Evolutionary conservation across 1,139 yeast genomes (phyloP), one percentile per base, ranked within the genome.

Genomic region (Taphrina confusa): DNA sequence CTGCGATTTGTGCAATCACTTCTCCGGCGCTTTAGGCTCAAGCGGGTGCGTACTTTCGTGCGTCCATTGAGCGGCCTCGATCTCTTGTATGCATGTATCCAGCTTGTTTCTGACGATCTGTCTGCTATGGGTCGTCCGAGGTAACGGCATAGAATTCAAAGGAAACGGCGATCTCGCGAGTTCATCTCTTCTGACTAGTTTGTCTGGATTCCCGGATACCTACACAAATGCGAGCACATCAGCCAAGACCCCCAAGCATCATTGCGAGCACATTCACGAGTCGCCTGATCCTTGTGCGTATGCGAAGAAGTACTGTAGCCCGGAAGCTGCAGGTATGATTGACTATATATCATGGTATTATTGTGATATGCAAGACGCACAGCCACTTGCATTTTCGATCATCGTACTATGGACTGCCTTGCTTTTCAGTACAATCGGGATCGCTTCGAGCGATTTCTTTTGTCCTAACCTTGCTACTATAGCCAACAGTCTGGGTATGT

Each of bases 381-480:
- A 60, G n/a, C 51, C 65, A 3, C 14, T 65, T 8, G 63, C 62
- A 1, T 49, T 64, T 22, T 8, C 50, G 4, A 14, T 61, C 20
- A 25, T 66, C 25, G 61, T 67, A 1, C 39, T 69, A 9, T 71
- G 74, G 73, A 70, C 82, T 27, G 61, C 75, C 1, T 61, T 77
- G 1, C 71, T 82, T 20, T 87, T 88, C 69, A 74, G 82, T 46
- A 75, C 82, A 0, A 76, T 88, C 61, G 95, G 95, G 0, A 72
- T 82, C 16, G 81, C 91, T 0, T 91, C 96, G 0, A 82, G 88
- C 6, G 87, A 84, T 68, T 87, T 78, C 68, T 73, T 89, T 37
- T 84, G 91, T 62, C 92, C 95, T 0, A 88, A 87, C 66, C 73
- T 89, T 18, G 79, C 82, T 60, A 77, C 82, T 34, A 76, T 88